phyloP scores from a whole-genome alignment of 768 basidiomycete genomes.

The Amanita brunnescens region DNA sequence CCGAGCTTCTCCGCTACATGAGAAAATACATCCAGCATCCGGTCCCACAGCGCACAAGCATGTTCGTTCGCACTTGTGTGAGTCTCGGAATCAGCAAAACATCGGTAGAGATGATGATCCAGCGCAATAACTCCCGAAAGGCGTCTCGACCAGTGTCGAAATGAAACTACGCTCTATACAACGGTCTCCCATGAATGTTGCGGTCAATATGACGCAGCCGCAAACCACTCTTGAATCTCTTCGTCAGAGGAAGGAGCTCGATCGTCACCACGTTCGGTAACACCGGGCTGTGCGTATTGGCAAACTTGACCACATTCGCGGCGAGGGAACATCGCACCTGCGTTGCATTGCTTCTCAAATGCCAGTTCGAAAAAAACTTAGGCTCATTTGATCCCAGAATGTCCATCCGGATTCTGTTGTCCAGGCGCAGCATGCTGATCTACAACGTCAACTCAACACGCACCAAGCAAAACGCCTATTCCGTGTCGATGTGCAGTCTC shows the following conservation, averaged over 20 bases:
- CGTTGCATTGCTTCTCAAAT: constrained; percentile 38
- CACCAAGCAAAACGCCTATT: constrained; percentile 71
- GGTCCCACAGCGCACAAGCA: constrained; percentile 30
- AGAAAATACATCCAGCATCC: constrained; percentile 30
- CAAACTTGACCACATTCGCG: constrained; percentile 17
- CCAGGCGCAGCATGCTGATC: constrained; percentile 72
- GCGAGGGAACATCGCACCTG: constrained; percentile 39
- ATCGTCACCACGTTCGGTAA: constrained; percentile 49
- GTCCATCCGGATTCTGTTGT: constrained; percentile 63
- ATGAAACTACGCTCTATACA: too few species aligned
- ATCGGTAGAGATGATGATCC: constrained; percentile 81
- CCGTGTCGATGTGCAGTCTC: constrained; percentile 44
- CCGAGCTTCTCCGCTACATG: constrained; percentile 25
- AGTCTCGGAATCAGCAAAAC: constrained; percentile 58
- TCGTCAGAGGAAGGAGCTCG: constrained; percentile 43
- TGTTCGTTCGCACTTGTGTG: constrained; percentile 46
- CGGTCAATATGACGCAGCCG: constrained; percentile 42
- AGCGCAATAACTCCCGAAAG: constrained; percentile 40
- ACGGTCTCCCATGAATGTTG: constrained; percentile 67
- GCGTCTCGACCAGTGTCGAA: too few species aligned
- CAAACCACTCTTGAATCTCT: constrained; percentile 56
- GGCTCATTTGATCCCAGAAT: constrained; percentile 51
- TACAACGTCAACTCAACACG: too few species aligned
- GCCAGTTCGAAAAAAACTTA: constrained; percentile 37
- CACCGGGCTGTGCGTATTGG: constrained; percentile 23